Evolutionary conservation across 805 yeast genomes (phyloP), one percentile per base, ranked within the genome.

Genomic region (Debaryomyces tyrocola): DNA sequence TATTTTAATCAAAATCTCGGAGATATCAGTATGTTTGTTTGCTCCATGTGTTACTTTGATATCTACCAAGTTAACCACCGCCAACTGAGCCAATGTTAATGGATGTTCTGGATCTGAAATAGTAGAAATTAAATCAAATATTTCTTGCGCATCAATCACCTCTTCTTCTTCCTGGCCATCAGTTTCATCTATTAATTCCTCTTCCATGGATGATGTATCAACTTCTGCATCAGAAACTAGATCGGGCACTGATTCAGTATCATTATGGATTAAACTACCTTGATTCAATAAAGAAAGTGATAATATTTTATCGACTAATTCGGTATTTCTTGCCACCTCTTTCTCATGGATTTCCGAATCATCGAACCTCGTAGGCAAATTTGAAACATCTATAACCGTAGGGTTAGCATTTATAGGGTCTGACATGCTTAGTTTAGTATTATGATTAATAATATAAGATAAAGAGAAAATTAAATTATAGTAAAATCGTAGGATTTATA

Each of bases 71-170:
- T 90, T 90, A 1, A 94, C 96, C 36, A 94, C 97, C 0, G 97
- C 92, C 14, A 94, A 74, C 66, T 94, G 98, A 0, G 97, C 99
- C 47, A 94, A 73, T 0, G 97, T 86, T 37, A 94, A 73, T 0
- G 99, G 99, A 64, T 94, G 99, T 60, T 94, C 99, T 1, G 99
- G 99, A 63, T 94, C 99, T 0, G 95, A 86, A 10, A 90, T 89
- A 27, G 85, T 79, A 5, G 97, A 82, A 2, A 89, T 88, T 40
- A 92, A 70, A 62, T 91, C 96, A 56, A 82, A 90, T 5, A 92
- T 83, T 61, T 92, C 99, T 62, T 92, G 97, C 1, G 90, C 66
- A 61, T 92, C 99, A 33, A 92, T 81, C 7, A 79, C 79, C 33
- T 89, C 94, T 29, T 63, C 75, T 5, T 70, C 74, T 33, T 73